Conservation (phyloP, 1,139 yeast genomes). For the Lodderomyces jiufengensis region DNA sequence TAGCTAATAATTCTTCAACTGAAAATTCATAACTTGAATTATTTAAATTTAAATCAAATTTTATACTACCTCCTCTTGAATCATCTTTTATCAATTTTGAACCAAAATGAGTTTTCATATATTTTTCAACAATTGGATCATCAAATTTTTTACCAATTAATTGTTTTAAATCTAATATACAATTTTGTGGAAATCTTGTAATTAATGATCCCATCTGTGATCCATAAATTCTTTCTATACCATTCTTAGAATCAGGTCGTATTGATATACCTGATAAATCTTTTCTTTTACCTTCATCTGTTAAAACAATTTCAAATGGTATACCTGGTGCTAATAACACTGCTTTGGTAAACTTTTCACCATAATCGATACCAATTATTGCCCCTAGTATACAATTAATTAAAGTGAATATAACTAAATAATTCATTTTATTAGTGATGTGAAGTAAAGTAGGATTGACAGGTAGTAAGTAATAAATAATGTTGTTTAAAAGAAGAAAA, state of each 20-base stretch:
- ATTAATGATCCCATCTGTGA: constrained; percentile 68
- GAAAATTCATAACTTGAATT: constrained; percentile 42
- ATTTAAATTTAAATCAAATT: constrained; percentile 49
- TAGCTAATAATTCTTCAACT: constrained; percentile 77
- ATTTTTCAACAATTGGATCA: constrained; percentile 42
- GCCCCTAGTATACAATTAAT: constrained; percentile 44
- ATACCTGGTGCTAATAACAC: constrained; percentile 88
- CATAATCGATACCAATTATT: constrained; percentile 83
- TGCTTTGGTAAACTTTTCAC: constrained; percentile 85
- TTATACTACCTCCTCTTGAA: constrained; percentile 47
- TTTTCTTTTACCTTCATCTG: constrained; percentile 89
- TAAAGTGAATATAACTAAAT: background rate
- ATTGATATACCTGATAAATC: constrained; percentile 78
- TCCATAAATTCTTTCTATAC: constrained; percentile 74
- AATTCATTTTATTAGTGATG: too few relatives aligned
- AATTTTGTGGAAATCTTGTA: constrained; percentile 69
- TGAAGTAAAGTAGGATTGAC: too few relatives aligned
- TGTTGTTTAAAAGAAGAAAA: too few relatives aligned
- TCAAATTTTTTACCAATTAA: constrained; percentile 64
- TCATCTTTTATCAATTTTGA: constrained; percentile 42
- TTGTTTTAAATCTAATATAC: constrained; percentile 65
- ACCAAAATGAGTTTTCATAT: constrained; percentile 58
- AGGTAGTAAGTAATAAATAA: too few relatives aligned
- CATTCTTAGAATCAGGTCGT: constrained; percentile 40
- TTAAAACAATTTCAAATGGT: constrained; percentile 80